Percentiles rank a stretch among this genome's conserved stretches.
phyloP scores from a whole-genome alignment of 176 grass and related monocot species.

The Phoenix roebelenii region DNA sequence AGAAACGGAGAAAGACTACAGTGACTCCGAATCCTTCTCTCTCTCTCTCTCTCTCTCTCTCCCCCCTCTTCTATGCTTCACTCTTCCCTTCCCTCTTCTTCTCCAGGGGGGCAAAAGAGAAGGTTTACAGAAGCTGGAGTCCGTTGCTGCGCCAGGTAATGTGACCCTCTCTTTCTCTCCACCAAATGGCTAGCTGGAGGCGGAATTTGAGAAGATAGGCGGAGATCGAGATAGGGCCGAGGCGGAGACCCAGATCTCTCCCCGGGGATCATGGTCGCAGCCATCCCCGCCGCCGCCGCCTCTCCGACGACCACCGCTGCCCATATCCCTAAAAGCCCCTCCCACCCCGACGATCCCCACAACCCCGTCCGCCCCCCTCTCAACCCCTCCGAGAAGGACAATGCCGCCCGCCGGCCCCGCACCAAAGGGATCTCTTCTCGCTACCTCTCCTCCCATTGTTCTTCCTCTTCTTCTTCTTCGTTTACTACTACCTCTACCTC shows the following conservation, averaged over 20 bases:
- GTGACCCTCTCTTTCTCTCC: neutral
- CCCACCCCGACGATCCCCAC: slow-evolving; percentile 3
- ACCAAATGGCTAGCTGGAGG: neutral
- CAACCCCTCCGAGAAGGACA: slow-evolving; percentile 30
- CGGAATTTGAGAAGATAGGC: slow-evolving; percentile 15
- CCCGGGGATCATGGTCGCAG: slow-evolving; percentile 26
- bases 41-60: neutral
- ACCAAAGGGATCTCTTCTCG: slow-evolving; percentile 49
- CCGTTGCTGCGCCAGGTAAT: neutral
- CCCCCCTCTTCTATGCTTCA: neutral
- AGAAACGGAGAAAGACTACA: too few relatives aligned
- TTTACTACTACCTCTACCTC: slow-evolving; percentile 25
- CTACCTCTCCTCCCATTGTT: slow-evolving; percentile 29
- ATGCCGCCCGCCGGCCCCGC: slow-evolving; percentile 19
- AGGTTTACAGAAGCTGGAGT: neutral
- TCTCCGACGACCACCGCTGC: neutral
- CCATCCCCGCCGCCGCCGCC: neutral
- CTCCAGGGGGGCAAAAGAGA: neutral
- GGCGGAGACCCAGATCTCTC: slow-evolving; percentile 7
- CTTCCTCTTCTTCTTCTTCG: slow-evolving; percentile 37
- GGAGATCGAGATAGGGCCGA: slow-evolving; percentile 4
- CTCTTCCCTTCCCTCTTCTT: slow-evolving; percentile 1
- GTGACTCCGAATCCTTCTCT: too few relatives aligned
- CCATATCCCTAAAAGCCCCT: neutral
- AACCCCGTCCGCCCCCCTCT: slow-evolving; percentile 30